phyloP scores from a whole-genome alignment of 257 asterid species.

The Paulownia fortunei region DNA sequence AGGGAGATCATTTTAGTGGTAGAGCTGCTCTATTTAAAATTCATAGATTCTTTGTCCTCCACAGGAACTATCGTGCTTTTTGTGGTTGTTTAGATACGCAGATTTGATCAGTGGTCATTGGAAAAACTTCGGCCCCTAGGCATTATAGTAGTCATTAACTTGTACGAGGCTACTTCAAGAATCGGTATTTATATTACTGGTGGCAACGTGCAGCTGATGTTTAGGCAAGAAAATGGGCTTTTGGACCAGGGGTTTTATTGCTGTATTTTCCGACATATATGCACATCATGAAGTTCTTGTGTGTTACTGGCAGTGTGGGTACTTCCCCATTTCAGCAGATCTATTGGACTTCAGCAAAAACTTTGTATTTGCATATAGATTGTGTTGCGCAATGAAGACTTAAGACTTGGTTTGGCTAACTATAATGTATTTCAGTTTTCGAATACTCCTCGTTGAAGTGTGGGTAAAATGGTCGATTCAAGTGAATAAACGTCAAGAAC shows the following conservation, averaged over 20 bases:
- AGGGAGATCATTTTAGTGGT: conserved; percentile 1
- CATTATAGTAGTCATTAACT: background rate
- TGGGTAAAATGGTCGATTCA: no score
- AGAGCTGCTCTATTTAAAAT: background rate
- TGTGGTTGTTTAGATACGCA: background rate
- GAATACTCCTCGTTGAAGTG: no score
- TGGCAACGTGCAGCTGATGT: conserved; percentile 15
- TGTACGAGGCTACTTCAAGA: background rate
- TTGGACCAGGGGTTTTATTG: background rate
- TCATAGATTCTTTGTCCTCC: background rate
- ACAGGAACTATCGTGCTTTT: background rate
- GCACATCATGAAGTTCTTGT: background rate
- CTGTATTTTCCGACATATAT: background rate
- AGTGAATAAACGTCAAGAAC: no score
- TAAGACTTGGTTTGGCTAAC: no score
- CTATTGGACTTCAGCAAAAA: no score
- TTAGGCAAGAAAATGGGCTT: background rate
- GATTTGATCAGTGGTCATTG: conserved; percentile 8
- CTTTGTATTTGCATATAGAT: no score
- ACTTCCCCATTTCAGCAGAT: background rate
- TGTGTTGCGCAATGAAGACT: no score
- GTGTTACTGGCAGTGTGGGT: background rate
- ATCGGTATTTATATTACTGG: conserved; percentile 6
- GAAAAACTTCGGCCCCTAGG: conserved; percentile 4
- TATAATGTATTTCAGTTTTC: no score